These are phyloP conservation scores for Arabidopsis lyrata DNA, from an alignment of 441 rosid genomes.

Conservation along the genomic window DNA sequence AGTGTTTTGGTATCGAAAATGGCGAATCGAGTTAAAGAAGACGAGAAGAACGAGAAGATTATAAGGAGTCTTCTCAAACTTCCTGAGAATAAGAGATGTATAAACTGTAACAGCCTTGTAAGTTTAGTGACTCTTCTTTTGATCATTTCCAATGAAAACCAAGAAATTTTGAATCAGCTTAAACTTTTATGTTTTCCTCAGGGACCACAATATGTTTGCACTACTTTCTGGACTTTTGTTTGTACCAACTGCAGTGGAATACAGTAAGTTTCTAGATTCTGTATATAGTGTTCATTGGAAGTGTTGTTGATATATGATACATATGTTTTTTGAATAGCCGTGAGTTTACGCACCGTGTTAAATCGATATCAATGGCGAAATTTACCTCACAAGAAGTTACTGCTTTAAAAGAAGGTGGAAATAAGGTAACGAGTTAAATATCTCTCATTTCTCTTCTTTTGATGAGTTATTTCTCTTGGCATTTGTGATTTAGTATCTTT, in stretches of 20 bases:
- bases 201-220: slow-evolving; percentile 99
- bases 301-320: slow-evolving; percentile 31
- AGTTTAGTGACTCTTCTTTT: slow-evolving; percentile 38
- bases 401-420: slow-evolving; percentile 90
- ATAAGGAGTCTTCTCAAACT: slow-evolving; percentile 91
- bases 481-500: slow-evolving; percentile 7
- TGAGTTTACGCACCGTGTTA: slow-evolving; percentile 95
- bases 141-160: neutral
- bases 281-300: neutral
- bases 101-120: slow-evolving; percentile 95
- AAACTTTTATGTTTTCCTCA: slow-evolving; percentile 25
- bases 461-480: neutral
- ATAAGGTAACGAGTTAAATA: slow-evolving; percentile 64
- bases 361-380: slow-evolving; percentile 95
- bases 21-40: slow-evolving; percentile 88
- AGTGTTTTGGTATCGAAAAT: slow-evolving; percentile 46
- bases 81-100: slow-evolving; percentile 85
- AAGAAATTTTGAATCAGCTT: neutral
- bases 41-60: slow-evolving; percentile 83
- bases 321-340: slow-evolving; percentile 56
- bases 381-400: slow-evolving; percentile 89
- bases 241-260: slow-evolving; percentile 98
- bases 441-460: slow-evolving; percentile 17
- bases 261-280: slow-evolving; percentile 66
- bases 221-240: slow-evolving; percentile 93